Conservation (phyloP, 352 stramenopile genomes). For the Globisporangium spinosum region DNA sequence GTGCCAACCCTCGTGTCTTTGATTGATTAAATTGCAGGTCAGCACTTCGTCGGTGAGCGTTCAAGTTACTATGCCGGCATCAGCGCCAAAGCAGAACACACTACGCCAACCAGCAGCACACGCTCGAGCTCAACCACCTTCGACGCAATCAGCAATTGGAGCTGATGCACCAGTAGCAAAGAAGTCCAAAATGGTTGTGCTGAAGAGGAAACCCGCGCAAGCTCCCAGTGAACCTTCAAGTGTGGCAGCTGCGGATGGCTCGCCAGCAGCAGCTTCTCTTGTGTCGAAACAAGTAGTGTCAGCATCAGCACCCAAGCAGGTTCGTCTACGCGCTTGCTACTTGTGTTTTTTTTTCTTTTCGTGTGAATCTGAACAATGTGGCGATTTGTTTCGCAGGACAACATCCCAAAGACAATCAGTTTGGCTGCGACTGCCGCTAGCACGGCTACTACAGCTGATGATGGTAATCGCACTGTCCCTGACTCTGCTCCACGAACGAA, state of each 20-base stretch:
- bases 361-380: background rate
- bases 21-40: background rate
- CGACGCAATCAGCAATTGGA: background rate
- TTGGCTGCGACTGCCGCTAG: background rate
- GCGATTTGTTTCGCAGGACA: background rate
- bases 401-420: background rate
- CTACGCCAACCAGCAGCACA: background rate
- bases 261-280: background rate
- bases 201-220: background rate
- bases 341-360: background rate
- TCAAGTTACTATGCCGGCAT: background rate
- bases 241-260: background rate
- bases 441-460: too few species aligned
- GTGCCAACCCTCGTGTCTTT: background rate
- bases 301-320: background rate
- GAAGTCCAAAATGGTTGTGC: conserved; percentile 5
- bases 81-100: background rate
- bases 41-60: background rate
- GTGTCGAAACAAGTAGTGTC: background rate
- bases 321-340: background rate
- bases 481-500: background rate
- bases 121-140: too few species aligned
- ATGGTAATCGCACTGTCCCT: background rate
- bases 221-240: background rate
- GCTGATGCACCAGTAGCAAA: background rate